Evolutionary conservation across 441 rosid species (phyloP), one percentile per base, ranked within the genome.

Genomic region (Populus hybrid): DNA sequence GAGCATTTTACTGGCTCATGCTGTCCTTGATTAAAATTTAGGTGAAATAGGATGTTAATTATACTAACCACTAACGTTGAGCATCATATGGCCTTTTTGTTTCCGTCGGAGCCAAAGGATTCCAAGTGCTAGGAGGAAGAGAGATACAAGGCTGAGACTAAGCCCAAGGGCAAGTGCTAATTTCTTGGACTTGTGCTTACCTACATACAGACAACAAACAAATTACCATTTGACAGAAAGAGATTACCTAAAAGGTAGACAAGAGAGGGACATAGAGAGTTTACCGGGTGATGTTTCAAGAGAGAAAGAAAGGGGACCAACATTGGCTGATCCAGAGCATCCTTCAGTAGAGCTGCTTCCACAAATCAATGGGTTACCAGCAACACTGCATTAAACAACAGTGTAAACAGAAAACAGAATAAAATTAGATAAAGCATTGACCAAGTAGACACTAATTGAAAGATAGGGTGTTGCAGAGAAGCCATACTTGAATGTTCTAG

Each of bases 341-440:
- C 86, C 87, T 77, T 85, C 88, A 76, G 12, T 80, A 40, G 89
- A 83, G 59, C 87, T 80, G 69, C 78, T 88, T 83, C 87, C 89
- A 77, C 98, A 94, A 66, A 92, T 91, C 86, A 90, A 69, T 40
- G 94, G 92, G 81, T 94, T 94, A 16, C 97, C 98, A 31, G 85
- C 89, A 76, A 91, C 79, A 82, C 98, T 94, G 83, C 78, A 84
- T 76, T 78, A 75, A 68, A 72, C 77, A 82, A 71, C 65, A 73
- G 40, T 2, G 7, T 45, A 79, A 69, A 14, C 66, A 42, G 4
- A 63, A 68, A 21, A 21, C 2, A 76, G 11, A 67, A 68, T 61
- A 64, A 82, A 70, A 35, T 53, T 31, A 23, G 20, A 74, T 21
- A 16, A 69, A 65, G 26, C 23, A 73, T 63, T 56, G 73, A 74